Conservation (phyloP, 495 filamentous ascomycete species). For the Platismatia glauca region DNA sequence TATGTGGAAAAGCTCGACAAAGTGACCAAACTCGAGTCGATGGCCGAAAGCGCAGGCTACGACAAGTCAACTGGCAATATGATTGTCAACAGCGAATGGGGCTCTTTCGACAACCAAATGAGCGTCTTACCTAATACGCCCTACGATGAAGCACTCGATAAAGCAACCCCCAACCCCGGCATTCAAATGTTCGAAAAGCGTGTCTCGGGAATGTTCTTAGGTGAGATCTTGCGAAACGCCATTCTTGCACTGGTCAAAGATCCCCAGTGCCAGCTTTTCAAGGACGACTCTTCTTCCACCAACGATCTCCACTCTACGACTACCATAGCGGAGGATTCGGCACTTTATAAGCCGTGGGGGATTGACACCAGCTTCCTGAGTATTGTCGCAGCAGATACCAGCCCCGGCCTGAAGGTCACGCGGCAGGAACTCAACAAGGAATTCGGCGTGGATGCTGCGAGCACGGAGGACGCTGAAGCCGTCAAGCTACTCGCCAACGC, state of each 20-base stretch:
- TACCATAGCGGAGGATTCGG: slow-evolving; percentile 50
- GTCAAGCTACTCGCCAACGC: slow-evolving; percentile 73
- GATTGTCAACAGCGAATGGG: slow-evolving; percentile 99
- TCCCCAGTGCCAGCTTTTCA: slow-evolving; percentile 54
- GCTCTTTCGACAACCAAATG: slow-evolving; percentile 91
- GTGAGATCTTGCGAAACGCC: slow-evolving; percentile 79
- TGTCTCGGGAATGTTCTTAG: slow-evolving; percentile 95
- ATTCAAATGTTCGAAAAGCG: slow-evolving; percentile 99
- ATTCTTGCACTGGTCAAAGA: slow-evolving; percentile 59
- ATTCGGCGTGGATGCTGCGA: slow-evolving; percentile 61
- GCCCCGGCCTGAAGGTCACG: slow-evolving; percentile 50
- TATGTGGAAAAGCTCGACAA: slow-evolving; percentile 41
- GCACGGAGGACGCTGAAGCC: slow-evolving; percentile 68
- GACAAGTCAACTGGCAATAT: slow-evolving; percentile 82
- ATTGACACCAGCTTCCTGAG: slow-evolving; percentile 83
- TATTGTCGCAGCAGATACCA: slow-evolving; percentile 66
- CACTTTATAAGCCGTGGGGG: slow-evolving; percentile 74
- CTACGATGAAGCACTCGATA: slow-evolving; percentile 74
- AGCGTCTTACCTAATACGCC: slow-evolving; percentile 75
- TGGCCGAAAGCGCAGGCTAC: slow-evolving; percentile 45
- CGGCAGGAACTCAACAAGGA: slow-evolving; percentile 68
- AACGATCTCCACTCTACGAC: slow-evolving; percentile 63
- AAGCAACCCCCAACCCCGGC: slow-evolving; percentile 78
- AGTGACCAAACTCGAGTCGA: slow-evolving; percentile 39
- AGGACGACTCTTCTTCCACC: slow-evolving; percentile 50